Evolutionary conservation across 2,329 filamentous ascomycete genomes (phyloP), one percentile per base, ranked within the genome.

Genomic region (Diaporthe sp.): DNA sequence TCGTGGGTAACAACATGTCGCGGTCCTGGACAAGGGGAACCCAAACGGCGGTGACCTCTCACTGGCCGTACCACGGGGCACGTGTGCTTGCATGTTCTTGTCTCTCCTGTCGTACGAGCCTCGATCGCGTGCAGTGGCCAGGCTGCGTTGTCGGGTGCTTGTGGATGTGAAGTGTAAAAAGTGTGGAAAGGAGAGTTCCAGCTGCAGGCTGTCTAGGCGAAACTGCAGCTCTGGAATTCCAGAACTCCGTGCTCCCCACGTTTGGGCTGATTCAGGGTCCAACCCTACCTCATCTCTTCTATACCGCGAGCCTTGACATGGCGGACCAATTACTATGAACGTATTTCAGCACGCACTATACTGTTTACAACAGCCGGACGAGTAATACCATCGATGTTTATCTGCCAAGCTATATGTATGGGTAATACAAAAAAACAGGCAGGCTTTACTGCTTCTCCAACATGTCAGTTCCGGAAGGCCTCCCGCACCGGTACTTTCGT

Each of bases 161-260:
- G 34, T 22, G 39, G 17, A 46, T n/a, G 42, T 55, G 25, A 73
- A 73, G 71, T 73, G 58, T 73, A 73, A 65, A 73, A 73, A 73
- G 71, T 73, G 58, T 73, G 65, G 57, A 73, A 72, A 73, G 22
- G n/a, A 28, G n/a, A 7, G 15, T 31, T 55, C 60, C 39, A 28
- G n/a, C 28, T n/a, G 34, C 34, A 15, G 44, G n/a, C 65, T 51
- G 13, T 31, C 65, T 13, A 2, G 4, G 15, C 62, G 44, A n/a
- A 19, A 51, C 44, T n/a, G 62, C 25, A 46, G 25, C 42, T 65
- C 42, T 65, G 28, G 42, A 34, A 4, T 13, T 49, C 42, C 39
- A 22, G 15, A 28, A 6, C 28, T 42, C 58, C 58, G 37, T n/a
- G 42, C n/a, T 46, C 25, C 25, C 61, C 31, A 19, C 9, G 15